phyloP scores from a whole-genome alignment of 2,329 filamentous ascomycete species.

The Epichloe scottii region DNA sequence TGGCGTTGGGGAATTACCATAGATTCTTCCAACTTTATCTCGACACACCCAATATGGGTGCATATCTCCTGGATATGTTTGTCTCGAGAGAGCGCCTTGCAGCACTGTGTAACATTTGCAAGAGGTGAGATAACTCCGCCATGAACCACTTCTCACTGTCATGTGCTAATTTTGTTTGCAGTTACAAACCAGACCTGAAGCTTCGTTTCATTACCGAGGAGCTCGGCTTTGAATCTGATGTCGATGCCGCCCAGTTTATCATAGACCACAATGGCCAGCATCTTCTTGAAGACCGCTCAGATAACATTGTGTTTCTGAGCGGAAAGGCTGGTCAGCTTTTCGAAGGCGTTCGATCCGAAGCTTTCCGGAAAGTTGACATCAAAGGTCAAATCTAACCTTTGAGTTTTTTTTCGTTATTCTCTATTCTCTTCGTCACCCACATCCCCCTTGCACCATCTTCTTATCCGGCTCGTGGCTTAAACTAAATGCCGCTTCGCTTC shows the following conservation, averaged over 20 bases:
- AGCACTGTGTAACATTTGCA: slow-evolving; percentile 85
- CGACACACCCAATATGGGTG: slow-evolving; percentile 90
- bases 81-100: slow-evolving; percentile 83
- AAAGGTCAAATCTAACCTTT: slow-evolving; percentile 77
- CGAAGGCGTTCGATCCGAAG: slow-evolving; percentile 57
- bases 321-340: slow-evolving; percentile 63
- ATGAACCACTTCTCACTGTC: no score
- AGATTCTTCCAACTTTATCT: slow-evolving; percentile 95
- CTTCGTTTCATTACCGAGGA: slow-evolving; percentile 91
- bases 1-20: slow-evolving; percentile 93
- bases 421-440: background rate
- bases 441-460: background rate
- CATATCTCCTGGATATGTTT: slow-evolving; percentile 99
- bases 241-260: slow-evolving; percentile 83
- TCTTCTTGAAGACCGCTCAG: slow-evolving; percentile 64
- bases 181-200: slow-evolving; percentile 84
- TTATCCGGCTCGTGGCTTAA: background rate
- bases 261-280: slow-evolving; percentile 65
- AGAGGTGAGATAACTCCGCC: slow-evolving; percentile 47
- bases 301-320: slow-evolving; percentile 60
- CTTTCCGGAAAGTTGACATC: slow-evolving; percentile 85
- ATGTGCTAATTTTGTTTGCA: slow-evolving; percentile 23
- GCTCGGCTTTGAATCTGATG: slow-evolving; percentile 86
- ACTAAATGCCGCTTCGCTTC: background rate
- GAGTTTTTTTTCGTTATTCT: background rate